Base-by-base conservation (phyloP, 805 yeast species). In the Candida koratica region DNA sequence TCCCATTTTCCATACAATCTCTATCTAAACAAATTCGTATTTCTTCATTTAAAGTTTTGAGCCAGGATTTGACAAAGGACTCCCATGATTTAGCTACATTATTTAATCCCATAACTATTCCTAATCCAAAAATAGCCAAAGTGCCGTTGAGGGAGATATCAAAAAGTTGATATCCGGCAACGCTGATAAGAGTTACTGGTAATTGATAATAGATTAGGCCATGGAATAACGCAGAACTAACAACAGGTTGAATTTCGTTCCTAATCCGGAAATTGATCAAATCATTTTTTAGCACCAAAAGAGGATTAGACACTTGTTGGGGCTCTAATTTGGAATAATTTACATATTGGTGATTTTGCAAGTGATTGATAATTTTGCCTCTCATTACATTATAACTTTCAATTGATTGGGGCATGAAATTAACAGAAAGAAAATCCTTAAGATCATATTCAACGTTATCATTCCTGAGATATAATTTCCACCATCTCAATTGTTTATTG, bases 391-490 rank as follows among this genome's bases (percentile, higher is more conserved):
- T 64, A 40, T 60, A 67, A 20, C 51, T 46, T 35, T 64, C 70
- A 25, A 66, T 62, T 38, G 71, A 64, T 17, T 52, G 42, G 35
- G 43, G 49, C 70, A 67, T 64, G 47, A 67, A 67, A 23, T 55
- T 46, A 6, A 44, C 32, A 28, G 39, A 51, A 39, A 67, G 58
- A 45, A 40, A 64, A 38, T 67, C 73, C 38, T 67, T 67, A 28
- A 67, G 42, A 25, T 56, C 60, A 39, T 67, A 67, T 45, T 64
- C 71, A 15, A 67, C 64, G 42, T 67, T 66, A 34, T 67, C 73
- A 41, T 67, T 67, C 31, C 55, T 56, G 38, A 49, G 51, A 44
- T 67, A 67, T n/a, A 67, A 45, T 43, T 52, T 64, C 67, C 69
- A 67, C 71, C 71, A 67, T 12, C 47, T 45, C 33, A 67, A 53